These are phyloP conservation scores for Ampelomyces quisqualis DNA, from an alignment of 2,329 filamentous ascomycete species.

Conservation along the genomic window DNA sequence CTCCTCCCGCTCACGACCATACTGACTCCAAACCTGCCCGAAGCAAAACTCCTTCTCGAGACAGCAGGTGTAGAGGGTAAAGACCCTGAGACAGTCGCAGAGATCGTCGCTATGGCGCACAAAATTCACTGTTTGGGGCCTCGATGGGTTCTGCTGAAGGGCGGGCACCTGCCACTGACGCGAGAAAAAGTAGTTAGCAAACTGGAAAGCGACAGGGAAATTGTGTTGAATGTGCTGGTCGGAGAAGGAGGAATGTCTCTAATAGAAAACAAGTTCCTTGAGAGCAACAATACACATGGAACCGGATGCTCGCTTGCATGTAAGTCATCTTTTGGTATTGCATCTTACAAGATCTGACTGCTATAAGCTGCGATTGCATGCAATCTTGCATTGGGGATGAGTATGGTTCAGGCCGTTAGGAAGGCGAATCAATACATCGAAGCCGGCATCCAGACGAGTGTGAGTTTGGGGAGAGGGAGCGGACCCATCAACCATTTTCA, in stretches of 20 bases:
- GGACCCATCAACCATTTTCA: slow-evolving; percentile 80
- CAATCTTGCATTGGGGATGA: slow-evolving; percentile 63
- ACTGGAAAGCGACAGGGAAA: slow-evolving; percentile 58
- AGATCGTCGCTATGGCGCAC: slow-evolving; percentile 68
- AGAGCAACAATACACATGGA: slow-evolving; percentile 82
- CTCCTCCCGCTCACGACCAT: slow-evolving; percentile 68
- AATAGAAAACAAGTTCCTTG: slow-evolving; percentile 70
- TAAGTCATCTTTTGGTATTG: no score
- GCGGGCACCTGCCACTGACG: slow-evolving; percentile 81
- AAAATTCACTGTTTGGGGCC: slow-evolving; percentile 69
- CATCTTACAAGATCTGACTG: no score
- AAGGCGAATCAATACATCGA: slow-evolving; percentile 71
- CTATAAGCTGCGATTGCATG: slow-evolving; percentile 65
- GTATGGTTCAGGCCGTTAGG: slow-evolving; percentile 62
- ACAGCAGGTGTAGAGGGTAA: slow-evolving; percentile 49
- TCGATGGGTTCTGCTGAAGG: slow-evolving; percentile 81
- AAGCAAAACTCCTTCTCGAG: slow-evolving; percentile 66
- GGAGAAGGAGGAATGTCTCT: slow-evolving; percentile 60
- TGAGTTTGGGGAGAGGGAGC: slow-evolving; percentile 63
- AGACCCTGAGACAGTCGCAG: slow-evolving; percentile 60
- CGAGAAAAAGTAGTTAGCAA: slow-evolving; percentile 61
- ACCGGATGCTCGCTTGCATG: slow-evolving; percentile 93
- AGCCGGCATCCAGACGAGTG: slow-evolving; percentile 66
- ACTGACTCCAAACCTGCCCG: slow-evolving; percentile 75
- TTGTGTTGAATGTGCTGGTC: slow-evolving; percentile 76